Conservation (phyloP, 2,329 filamentous ascomycete species). For the Ophiocordyceps camponoti-leonardi region DNA sequence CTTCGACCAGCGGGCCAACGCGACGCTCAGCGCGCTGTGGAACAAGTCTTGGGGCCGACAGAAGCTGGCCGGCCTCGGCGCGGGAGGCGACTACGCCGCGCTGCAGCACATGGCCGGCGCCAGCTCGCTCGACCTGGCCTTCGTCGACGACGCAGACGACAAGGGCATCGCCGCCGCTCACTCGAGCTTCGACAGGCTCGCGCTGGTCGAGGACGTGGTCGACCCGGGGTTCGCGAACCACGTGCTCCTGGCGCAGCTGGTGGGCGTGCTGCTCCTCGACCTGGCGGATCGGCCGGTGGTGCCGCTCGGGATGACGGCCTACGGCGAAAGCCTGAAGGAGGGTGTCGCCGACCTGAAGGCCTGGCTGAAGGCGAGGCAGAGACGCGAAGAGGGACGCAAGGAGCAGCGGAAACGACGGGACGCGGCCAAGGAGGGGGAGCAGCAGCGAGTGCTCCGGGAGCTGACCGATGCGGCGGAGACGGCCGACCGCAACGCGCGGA, state of each 20-base stretch:
- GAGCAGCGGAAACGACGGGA: neutral
- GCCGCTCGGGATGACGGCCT: slow-evolving; percentile 64
- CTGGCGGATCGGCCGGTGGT: slow-evolving; percentile 66
- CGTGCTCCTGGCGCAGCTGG: slow-evolving; percentile 58
- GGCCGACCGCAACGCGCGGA: slow-evolving; percentile 29
- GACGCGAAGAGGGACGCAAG: slow-evolving; percentile 7
- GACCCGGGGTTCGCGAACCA: slow-evolving; percentile 79
- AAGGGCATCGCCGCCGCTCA: slow-evolving; percentile 44
- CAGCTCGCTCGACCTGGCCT: slow-evolving; percentile 73
- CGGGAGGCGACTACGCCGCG: slow-evolving; percentile 67
- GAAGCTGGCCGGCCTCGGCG: slow-evolving; percentile 51
- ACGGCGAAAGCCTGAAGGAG: slow-evolving; percentile 44
- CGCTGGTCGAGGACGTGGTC: slow-evolving; percentile 64
- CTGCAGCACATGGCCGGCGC: slow-evolving; percentile 87
- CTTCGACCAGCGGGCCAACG: slow-evolving; percentile 52
- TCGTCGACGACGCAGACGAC: slow-evolving; percentile 35
- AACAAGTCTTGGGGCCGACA: slow-evolving; percentile 35
- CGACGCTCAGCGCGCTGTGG: slow-evolving; percentile 62
- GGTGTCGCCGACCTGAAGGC: slow-evolving; percentile 52
- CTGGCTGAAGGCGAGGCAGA: slow-evolving; percentile 35
- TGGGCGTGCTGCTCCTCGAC: slow-evolving; percentile 70
- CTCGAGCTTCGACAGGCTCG: slow-evolving; percentile 79
- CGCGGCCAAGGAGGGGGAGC: neutral
- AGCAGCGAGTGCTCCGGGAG: slow-evolving; percentile 12
- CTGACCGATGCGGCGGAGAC: slow-evolving; percentile 38